Evolutionary conservation across 2,329 filamentous ascomycete genomes (phyloP).

Genomic region (Diplodia sapinea): DNA sequence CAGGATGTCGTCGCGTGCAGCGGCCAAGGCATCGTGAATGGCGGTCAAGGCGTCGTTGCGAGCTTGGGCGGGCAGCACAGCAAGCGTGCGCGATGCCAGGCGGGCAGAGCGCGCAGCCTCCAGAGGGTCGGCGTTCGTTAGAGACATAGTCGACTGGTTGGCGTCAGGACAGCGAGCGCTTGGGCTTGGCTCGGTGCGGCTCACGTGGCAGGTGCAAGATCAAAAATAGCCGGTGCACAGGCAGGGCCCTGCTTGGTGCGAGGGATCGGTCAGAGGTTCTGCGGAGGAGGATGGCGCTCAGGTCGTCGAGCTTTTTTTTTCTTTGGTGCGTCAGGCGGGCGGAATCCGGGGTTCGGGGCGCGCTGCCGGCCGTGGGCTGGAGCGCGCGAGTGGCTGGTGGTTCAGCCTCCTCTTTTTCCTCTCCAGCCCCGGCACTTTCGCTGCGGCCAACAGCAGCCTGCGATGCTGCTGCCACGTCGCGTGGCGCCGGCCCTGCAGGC

Average conservation of each 20-base stretch:
- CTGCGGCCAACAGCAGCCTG: conserved; percentile 14
- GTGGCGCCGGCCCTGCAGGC: not conserved
- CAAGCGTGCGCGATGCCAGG: conserved; percentile 79
- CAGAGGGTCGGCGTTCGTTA: conserved; percentile 81
- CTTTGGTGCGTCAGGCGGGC: not conserved
- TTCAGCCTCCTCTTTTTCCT: conserved; percentile 19
- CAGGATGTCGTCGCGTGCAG: conserved; percentile 75
- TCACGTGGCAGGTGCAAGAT: not conserved
- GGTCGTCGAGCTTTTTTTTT: conserved; percentile 16
- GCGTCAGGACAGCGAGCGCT: not conserved
- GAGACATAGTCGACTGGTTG: conserved; percentile 68
- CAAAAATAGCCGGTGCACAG: not conserved
- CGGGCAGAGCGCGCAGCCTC: conserved; percentile 81
- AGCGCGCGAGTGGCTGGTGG: conserved; percentile 8
- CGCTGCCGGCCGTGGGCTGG: not conserved
- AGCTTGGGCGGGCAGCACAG: conserved; percentile 74
- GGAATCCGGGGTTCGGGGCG: conserved; percentile 14
- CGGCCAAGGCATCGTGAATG: conserved; percentile 77
- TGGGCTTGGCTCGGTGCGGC: not conserved
- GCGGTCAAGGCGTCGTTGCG: conserved; percentile 85
- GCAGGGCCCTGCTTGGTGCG: conserved; percentile 7
- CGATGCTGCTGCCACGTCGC: conserved; percentile 21
- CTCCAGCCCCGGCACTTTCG: conserved; percentile 14
- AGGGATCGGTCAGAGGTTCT: conserved; percentile 19
- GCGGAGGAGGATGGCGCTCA: conserved; percentile 8